Conservation (phyloP, 2,329 filamentous ascomycete species). For the Aspergillus udagawae region DNA sequence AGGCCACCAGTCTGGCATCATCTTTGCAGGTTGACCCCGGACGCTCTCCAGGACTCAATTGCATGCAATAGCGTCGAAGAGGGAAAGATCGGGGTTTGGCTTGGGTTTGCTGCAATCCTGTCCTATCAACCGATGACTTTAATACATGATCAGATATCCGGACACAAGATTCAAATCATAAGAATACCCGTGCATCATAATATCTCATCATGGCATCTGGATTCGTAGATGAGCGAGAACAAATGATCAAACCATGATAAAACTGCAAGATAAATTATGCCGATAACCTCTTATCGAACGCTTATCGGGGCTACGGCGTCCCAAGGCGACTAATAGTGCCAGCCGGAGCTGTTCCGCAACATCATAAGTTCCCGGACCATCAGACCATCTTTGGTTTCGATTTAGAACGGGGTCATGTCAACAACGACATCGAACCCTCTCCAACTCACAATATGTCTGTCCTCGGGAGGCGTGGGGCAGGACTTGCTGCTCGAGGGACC, state of each 20-base stretch:
- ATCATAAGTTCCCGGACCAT: background rate
- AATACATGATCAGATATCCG: background rate
- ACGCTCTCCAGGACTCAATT: conserved; percentile 23
- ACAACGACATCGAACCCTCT: conserved; percentile 1
- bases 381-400: background rate
- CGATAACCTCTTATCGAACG: conserved; percentile 12
- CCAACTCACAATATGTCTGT: conserved; percentile 25
- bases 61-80: background rate
- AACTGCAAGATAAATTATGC: background rate
- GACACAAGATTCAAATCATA: background rate
- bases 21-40: conserved; percentile 7
- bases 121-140: background rate
- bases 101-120: background rate
- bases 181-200: background rate
- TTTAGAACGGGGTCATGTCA: conserved; percentile 9
- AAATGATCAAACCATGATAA: background rate
- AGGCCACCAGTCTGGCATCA: conserved; percentile 29
- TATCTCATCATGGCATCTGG: background rate
- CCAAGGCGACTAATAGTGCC: conserved; percentile 6
- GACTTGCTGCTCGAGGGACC: conserved; percentile 11
- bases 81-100: background rate
- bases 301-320: conserved; percentile 18
- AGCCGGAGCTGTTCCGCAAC: conserved; percentile 10
- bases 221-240: background rate
- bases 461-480: conserved; percentile 17